Evolutionary conservation across 805 yeast species (phyloP).

Genomic region (Zygosaccharomyces rouxii): DNA sequence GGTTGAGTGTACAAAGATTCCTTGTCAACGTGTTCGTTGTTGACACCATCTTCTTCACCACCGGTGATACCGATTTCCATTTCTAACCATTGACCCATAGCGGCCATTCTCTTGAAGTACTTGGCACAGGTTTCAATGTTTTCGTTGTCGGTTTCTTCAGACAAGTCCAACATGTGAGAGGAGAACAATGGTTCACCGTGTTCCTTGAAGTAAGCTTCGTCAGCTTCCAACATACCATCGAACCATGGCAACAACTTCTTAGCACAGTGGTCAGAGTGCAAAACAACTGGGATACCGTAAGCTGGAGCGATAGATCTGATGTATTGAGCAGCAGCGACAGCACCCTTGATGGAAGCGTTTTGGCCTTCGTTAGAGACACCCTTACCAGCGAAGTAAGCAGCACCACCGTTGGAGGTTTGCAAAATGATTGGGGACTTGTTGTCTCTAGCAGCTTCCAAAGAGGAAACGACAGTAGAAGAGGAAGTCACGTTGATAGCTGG

Average conservation of each 20-base stretch:
- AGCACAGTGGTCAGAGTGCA: constrained; percentile 99
- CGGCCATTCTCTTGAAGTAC: constrained; percentile 91
- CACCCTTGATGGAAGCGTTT: constrained; percentile 89
- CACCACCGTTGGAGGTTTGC: constrained; percentile 98
- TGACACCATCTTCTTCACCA: constrained; percentile 99
- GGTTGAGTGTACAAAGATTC: constrained; percentile 89
- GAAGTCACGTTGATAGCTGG: constrained; percentile 99
- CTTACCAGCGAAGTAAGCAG: constrained; percentile 99
- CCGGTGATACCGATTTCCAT: constrained; percentile 99
- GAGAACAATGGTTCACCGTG: constrained; percentile 97
- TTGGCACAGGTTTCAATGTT: constrained; percentile 91
- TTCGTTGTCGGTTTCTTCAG: constrained; percentile 94
- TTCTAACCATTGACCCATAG: constrained; percentile 96
- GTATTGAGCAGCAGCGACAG: constrained; percentile 97
- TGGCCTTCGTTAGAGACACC: constrained; percentile 94
- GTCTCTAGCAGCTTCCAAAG: constrained; percentile 96
- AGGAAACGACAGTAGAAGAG: constrained; percentile 94
- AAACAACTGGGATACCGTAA: constrained; percentile 93
- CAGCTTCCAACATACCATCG: constrained; percentile 96
- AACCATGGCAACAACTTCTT: constrained; percentile 96
- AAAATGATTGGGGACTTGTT: constrained; percentile 89
- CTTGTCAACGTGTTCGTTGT: constrained; percentile 89
- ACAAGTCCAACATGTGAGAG: constrained; percentile 97
- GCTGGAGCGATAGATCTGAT: constrained; percentile 94
- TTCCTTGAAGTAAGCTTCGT: constrained; percentile 80